Evolutionary conservation across 2,329 filamentous ascomycete species (phyloP).

Genomic region (Colletotrichum sansevieriae): DNA sequence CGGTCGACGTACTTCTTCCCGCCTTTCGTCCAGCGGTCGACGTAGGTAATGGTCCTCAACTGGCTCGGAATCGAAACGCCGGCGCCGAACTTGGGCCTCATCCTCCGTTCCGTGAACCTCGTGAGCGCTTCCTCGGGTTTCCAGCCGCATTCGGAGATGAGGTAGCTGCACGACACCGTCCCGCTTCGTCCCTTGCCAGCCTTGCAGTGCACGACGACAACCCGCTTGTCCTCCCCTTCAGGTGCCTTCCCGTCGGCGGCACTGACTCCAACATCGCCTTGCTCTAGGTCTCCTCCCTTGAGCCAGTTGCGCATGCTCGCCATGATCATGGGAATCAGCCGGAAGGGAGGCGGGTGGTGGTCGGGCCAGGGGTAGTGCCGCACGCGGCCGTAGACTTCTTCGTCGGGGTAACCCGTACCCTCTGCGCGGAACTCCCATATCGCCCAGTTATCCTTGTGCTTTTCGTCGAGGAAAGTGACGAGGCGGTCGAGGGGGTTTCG

Average conservation of each 20-base stretch:
- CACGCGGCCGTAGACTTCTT: slow-evolving; percentile 86
- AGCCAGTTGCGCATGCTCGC: slow-evolving; percentile 94
- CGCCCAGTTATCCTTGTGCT: slow-evolving; percentile 87
- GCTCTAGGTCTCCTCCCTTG: slow-evolving; percentile 59
- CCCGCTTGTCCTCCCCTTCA: slow-evolving; percentile 61
- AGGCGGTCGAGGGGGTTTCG: slow-evolving; percentile 92
- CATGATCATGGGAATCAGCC: slow-evolving; percentile 88
- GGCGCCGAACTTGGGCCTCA: slow-evolving; percentile 88
- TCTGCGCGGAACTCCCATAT: slow-evolving; percentile 99
- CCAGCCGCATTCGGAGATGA: slow-evolving; percentile 86
- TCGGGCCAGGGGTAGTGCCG: slow-evolving; percentile 97
- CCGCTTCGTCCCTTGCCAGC: slow-evolving; percentile 95
- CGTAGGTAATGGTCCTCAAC: slow-evolving; percentile 87
- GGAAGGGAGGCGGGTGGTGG: slow-evolving; percentile 95
- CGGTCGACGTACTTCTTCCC: slow-evolving; percentile 86
- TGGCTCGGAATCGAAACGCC: slow-evolving; percentile 96
- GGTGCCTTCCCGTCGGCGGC: slow-evolving; percentile 42
- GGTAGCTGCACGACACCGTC: slow-evolving; percentile 87
- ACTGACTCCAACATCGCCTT: slow-evolving; percentile 36
- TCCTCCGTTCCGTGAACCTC: slow-evolving; percentile 82
- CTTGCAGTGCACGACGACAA: slow-evolving; percentile 96
- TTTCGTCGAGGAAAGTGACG: slow-evolving; percentile 87
- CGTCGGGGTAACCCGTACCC: slow-evolving; percentile 94
- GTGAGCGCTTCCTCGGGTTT: slow-evolving; percentile 64
- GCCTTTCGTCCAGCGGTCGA: slow-evolving; percentile 83